phyloP scores from a whole-genome alignment of 371 early-diverging fungal species.

The Apophysomyces trapeziformis region DNA sequence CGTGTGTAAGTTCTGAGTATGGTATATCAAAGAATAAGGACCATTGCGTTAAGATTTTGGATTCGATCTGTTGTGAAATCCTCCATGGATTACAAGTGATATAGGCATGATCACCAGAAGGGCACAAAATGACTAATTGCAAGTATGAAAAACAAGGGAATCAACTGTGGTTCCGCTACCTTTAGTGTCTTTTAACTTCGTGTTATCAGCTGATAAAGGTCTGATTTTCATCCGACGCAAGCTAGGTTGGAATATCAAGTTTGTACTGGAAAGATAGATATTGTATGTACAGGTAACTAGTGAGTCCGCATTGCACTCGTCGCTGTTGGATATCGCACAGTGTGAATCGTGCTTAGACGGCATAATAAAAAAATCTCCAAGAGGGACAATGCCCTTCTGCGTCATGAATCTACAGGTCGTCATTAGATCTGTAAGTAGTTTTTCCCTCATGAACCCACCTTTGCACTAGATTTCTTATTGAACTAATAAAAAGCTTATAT shows the following conservation, averaged over 20 bases:
- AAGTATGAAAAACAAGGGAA: background rate
- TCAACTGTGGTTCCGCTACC: constrained; percentile 18
- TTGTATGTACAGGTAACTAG: constrained; percentile 38
- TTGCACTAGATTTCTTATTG: constrained; percentile 40
- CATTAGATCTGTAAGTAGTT: background rate
- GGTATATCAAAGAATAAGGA: constrained; percentile 40
- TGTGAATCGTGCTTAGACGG: constrained; percentile 11
- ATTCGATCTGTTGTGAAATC: constrained; percentile 28
- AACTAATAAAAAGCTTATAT: constrained; percentile 45
- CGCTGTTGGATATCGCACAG: background rate
- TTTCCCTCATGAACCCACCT: constrained; percentile 27
- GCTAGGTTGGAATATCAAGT: constrained; percentile 47
- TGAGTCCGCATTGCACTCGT: background rate
- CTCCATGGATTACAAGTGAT: constrained; percentile 17
- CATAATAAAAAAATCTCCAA: constrained; percentile 48
- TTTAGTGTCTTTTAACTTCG: constrained; percentile 26
- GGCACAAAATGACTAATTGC: constrained; percentile 35
- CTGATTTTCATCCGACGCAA: constrained; percentile 38
- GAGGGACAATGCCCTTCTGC: constrained; percentile 35
- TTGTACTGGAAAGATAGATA: constrained; percentile 43
- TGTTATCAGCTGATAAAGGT: constrained; percentile 23
- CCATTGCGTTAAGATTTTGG: constrained; percentile 37
- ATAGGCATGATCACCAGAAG: constrained; percentile 37
- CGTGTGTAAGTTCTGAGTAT: background rate
- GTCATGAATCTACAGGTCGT: constrained; percentile 33